These are phyloP conservation scores for Sambucus nigra DNA, from an alignment of 129 eudicot genomes.

Conservation along the genomic window DNA sequence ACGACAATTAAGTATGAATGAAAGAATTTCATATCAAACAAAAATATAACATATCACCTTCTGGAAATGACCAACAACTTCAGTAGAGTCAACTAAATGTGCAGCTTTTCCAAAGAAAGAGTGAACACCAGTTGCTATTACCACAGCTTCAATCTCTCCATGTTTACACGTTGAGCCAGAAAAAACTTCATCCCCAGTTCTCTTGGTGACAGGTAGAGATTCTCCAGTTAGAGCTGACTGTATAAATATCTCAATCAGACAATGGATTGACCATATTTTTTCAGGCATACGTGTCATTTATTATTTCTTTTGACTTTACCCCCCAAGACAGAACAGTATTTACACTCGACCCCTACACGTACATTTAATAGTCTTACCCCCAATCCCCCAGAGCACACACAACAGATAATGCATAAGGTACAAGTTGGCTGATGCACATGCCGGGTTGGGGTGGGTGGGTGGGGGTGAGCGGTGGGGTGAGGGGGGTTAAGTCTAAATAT, in stretches of 20 bases:
- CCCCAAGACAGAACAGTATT: no score
- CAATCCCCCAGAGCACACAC: no score
- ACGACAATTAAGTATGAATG: no score
- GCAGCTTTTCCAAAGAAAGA: constrained; percentile 57
- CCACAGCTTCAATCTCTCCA: constrained; percentile 57
- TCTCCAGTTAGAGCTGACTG: constrained; percentile 60
- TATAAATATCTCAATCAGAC: background rate
- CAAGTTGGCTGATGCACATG: no score
- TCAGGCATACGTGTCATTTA: no score
- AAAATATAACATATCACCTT: constrained; percentile 19
- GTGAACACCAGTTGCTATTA: constrained; percentile 50
- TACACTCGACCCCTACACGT: no score
- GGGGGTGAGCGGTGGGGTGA: no score
- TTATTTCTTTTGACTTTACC: no score
- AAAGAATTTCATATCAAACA: background rate
- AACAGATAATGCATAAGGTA: no score
- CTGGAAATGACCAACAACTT: constrained; percentile 45
- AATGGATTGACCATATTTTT: background rate
- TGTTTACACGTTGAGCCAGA: constrained; percentile 55
- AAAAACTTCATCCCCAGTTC: constrained; percentile 46
- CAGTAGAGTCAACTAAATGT: constrained; percentile 42
- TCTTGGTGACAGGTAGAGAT: constrained; percentile 53
- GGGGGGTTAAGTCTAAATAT: no score
- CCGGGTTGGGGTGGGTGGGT: no score
- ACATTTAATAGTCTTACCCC: no score